Evolutionary conservation across 495 filamentous ascomycete genomes (phyloP).

Genomic region (Aspergillus affinis): DNA sequence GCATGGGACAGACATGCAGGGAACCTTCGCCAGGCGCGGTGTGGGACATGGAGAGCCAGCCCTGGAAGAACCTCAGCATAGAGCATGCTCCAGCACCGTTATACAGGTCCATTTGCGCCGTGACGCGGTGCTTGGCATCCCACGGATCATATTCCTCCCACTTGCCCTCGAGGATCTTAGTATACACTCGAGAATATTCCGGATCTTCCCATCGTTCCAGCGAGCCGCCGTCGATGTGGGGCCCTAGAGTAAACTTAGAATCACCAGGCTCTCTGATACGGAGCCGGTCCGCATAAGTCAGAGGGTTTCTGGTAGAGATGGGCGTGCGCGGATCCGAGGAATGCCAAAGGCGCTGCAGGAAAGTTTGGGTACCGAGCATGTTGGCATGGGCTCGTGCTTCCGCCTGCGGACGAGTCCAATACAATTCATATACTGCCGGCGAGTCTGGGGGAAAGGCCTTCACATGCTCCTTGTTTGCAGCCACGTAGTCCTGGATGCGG

Average conservation of each 20-base stretch:
- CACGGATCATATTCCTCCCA: conserved; percentile 86
- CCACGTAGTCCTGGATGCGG: conserved; percentile 57
- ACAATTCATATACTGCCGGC: conserved; percentile 83
- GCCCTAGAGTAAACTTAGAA: conserved; percentile 76
- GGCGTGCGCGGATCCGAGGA: conserved; percentile 57
- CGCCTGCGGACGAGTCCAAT: conserved; percentile 80
- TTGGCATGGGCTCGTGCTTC: conserved; percentile 72
- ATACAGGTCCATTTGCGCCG: conserved; percentile 73
- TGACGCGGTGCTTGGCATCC: conserved; percentile 68
- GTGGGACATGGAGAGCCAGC: conserved; percentile 79
- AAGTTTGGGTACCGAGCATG: conserved; percentile 64
- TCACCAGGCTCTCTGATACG: conserved; percentile 68
- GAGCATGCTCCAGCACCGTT: conserved; percentile 78
- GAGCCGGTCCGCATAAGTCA: conserved; percentile 78
- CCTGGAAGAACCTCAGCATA: conserved; percentile 86
- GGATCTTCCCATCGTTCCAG: conserved; percentile 84
- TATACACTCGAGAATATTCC: conserved; percentile 76
- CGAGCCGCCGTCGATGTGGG: conserved; percentile 81
- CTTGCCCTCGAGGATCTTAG: conserved; percentile 65
- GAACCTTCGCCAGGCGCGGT: conserved; percentile 74
- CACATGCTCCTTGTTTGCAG: conserved; percentile 49
- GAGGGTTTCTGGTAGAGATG: conserved; percentile 65
- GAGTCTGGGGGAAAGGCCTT: conserved; percentile 57
- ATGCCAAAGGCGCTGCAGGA: conserved; percentile 76
- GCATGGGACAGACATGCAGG: conserved; percentile 77